These are phyloP conservation scores for Paramecium caudatum DNA, from an alignment of 73 alveolate species.

Conservation along the genomic window DNA sequence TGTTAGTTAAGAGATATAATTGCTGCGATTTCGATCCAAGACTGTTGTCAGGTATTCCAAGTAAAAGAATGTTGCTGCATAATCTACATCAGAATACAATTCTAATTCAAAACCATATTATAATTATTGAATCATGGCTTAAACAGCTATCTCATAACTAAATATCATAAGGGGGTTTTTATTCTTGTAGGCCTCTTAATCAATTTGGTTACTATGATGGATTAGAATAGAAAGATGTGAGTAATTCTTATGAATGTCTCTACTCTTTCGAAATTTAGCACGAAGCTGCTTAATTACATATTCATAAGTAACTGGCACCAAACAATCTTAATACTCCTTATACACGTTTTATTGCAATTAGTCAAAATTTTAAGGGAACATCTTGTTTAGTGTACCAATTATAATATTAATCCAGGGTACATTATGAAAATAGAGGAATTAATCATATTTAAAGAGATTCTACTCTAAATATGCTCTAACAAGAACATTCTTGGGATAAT, in stretches of 20 bases:
- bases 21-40: constrained; percentile 33
- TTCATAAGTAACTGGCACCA: constrained; percentile 65
- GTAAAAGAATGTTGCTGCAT: constrained; percentile 30
- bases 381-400: background rate
- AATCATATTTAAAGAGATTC: constrained; percentile 42
- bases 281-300: constrained; percentile 28
- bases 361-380: constrained; percentile 30
- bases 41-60: constrained; percentile 13
- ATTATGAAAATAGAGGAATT: constrained; percentile 32
- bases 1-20: constrained; percentile 25
- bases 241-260: constrained; percentile 53
- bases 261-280: constrained; percentile 22
- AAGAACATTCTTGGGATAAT: constrained; percentile 58
- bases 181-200: constrained; percentile 17
- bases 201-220: constrained; percentile 18
- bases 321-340: constrained; percentile 18
- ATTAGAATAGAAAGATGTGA: constrained; percentile 42
- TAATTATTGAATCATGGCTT: constrained; percentile 21
- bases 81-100: constrained; percentile 43
- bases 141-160: constrained; percentile 58
- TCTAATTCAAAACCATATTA: constrained; percentile 64
- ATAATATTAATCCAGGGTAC: constrained; percentile 38
- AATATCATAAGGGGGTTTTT: constrained; percentile 39
- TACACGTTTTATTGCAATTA: background rate
- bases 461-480: constrained; percentile 56